Conservation (phyloP, 202 grass and related monocot species). For the Sporobolus alterniflorus region DNA sequence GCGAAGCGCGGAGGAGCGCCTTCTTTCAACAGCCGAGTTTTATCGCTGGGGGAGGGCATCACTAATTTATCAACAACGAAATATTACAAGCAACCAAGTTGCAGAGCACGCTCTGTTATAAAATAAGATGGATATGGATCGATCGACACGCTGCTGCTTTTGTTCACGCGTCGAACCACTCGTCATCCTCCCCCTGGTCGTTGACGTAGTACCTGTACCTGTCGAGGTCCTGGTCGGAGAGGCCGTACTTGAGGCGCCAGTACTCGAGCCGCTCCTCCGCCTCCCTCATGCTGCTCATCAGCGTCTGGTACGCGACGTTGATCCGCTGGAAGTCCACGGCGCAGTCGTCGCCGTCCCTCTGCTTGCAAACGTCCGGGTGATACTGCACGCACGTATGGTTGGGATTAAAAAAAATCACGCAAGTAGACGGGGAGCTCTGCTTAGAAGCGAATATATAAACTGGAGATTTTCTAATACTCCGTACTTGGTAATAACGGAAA, state of each 20-base stretch:
- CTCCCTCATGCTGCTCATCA: conserved; percentile 45
- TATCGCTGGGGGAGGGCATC: too few species aligned
- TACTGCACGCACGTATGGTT: conserved; percentile 40
- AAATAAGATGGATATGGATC: neutral
- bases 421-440: neutral
- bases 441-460: neutral
- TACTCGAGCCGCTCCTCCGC: conserved; percentile 51
- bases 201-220: conserved; percentile 41
- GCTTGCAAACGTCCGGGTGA: conserved; percentile 85
- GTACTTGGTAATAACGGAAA: neutral
- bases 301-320: conserved; percentile 66
- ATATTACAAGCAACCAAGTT: too few species aligned
- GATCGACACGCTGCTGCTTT: neutral
- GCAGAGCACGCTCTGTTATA: too few species aligned
- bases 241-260: conserved; percentile 48
- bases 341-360: conserved; percentile 27
- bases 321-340: conserved; percentile 64
- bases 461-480: neutral
- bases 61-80: too few species aligned
- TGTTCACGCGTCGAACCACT: conserved; percentile 37
- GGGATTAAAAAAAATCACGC: neutral
- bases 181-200: conserved; percentile 30
- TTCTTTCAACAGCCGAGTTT: too few species aligned
- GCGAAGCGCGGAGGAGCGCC: too few species aligned
- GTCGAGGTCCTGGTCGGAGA: conserved; percentile 48